A percentile compares a stretch with the other conserved stretches of the same genome.
These are phyloP conservation scores for Musa balbisiana DNA, from an alignment of 202 grass and related monocot genomes.

Conservation along the genomic window DNA sequence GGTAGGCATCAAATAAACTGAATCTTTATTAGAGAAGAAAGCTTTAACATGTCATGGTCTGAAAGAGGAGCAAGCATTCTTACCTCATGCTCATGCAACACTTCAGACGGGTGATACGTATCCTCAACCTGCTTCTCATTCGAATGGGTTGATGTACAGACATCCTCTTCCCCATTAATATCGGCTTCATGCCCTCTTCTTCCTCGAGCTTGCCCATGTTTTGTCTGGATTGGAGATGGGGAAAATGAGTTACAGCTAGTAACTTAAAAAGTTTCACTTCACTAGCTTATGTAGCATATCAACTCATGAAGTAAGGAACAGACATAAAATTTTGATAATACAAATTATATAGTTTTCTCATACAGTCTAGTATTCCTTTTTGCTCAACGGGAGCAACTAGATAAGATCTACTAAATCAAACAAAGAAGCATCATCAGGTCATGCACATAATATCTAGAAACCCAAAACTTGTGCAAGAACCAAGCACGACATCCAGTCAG, in stretches of 20 bases:
- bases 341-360: too few species aligned
- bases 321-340: too few species aligned
- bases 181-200: constrained; percentile 64
- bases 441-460: too few species aligned
- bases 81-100: constrained; percentile 52
- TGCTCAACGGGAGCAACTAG: too few species aligned
- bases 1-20: neutral
- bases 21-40: neutral
- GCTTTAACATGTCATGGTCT: constrained; percentile 1
- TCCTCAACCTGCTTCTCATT: constrained; percentile 64
- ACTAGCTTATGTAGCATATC: too few species aligned
- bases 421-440: too few species aligned
- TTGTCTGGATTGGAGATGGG: constrained; percentile 41
- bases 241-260: constrained; percentile 3
- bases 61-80: constrained; percentile 3
- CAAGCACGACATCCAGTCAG: too few species aligned
- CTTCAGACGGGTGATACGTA: constrained; percentile 37
- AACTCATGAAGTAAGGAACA: too few species aligned
- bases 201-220: constrained; percentile 54
- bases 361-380: too few species aligned
- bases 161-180: constrained; percentile 62
- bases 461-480: too few species aligned
- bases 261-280: neutral
- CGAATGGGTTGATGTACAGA: constrained; percentile 60
- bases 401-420: too few species aligned